A percentile compares a stretch with the other conserved stretches of the same genome.
These are phyloP conservation scores for Sideroxylon spinosum DNA, from an alignment of 179 eudicot genomes.

Conservation along the genomic window DNA sequence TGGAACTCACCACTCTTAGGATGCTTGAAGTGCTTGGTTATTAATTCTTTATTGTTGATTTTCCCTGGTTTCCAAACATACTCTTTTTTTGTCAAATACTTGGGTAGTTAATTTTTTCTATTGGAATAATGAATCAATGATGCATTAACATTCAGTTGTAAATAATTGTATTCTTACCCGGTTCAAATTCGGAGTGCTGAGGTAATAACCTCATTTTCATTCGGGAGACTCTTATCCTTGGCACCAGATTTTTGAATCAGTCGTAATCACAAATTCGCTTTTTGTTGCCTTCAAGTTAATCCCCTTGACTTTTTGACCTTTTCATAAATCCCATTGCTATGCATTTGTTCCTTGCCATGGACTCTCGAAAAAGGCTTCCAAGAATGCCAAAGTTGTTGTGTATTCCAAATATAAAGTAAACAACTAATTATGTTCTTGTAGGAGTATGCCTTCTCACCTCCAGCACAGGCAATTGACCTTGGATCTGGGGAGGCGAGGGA, in stretches of 20 bases:
- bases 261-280: not conserved
- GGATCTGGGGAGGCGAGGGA: slow-evolving; percentile 87
- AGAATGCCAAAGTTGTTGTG: not conserved
- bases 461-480: slow-evolving; percentile 92
- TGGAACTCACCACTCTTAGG: not conserved
- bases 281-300: slow-evolving; percentile 7
- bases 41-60: not conserved
- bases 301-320: not conserved
- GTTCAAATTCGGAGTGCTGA: not conserved
- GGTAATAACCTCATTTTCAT: not conserved
- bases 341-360: slow-evolving; percentile 5
- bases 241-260: not conserved
- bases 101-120: not conserved
- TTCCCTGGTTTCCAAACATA: not conserved
- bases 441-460: slow-evolving; percentile 94
- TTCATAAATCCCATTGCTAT: slow-evolving; percentile 5
- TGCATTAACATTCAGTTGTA: not conserved
- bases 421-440: slow-evolving; percentile 29
- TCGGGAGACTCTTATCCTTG: not conserved
- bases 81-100: not conserved
- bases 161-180: not conserved
- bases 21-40: not conserved
- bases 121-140: not conserved
- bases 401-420: slow-evolving; percentile 5
- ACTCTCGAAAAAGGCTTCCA: not conserved